Conservation (phyloP, 2,329 filamentous ascomycete genomes). For the Fusarium fracticaudum region DNA sequence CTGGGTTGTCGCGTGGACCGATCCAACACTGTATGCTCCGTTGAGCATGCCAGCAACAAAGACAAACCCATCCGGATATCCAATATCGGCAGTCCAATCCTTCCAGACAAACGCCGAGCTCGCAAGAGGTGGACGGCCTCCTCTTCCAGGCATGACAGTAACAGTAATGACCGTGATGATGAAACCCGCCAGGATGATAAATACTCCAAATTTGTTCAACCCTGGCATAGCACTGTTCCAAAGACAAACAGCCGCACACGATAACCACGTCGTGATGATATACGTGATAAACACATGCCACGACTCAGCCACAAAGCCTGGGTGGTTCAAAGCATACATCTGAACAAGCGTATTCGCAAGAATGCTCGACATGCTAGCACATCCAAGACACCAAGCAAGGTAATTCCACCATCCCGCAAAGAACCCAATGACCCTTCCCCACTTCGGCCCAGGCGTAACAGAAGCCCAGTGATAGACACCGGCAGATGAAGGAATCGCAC, state of each 20-base stretch:
- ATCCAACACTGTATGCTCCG: conserved; percentile 74
- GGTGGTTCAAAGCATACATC: conserved; percentile 56
- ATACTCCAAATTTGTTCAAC: conserved; percentile 63
- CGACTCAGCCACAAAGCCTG: conserved; percentile 47
- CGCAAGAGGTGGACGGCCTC: conserved; percentile 44
- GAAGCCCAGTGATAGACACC: conserved; percentile 72
- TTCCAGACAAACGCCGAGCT: conserved; percentile 52
- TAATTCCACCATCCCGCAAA: conserved; percentile 59
- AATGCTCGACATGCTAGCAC: conserved; percentile 53
- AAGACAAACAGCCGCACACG: conserved; percentile 58
- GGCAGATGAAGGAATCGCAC: conserved; percentile 68
- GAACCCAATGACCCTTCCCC: conserved; percentile 61
- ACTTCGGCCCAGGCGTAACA: conserved; percentile 61
- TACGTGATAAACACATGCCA: conserved; percentile 59
- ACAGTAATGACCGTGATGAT: conserved; percentile 65
- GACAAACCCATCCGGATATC: conserved; percentile 54
- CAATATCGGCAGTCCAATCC: conserved; percentile 52
- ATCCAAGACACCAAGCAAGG: conserved; percentile 53
- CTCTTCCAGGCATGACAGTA: conserved; percentile 58
- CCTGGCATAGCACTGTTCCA: conserved; percentile 62
- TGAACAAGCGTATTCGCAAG: conserved; percentile 54
- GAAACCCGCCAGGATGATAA: conserved; percentile 60
- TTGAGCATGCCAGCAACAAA: conserved; percentile 62
- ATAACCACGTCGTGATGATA: conserved; percentile 52
- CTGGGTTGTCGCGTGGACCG: conserved; percentile 72